Conservation (phyloP, 805 yeast genomes). For the Saturnispora silvae region DNA sequence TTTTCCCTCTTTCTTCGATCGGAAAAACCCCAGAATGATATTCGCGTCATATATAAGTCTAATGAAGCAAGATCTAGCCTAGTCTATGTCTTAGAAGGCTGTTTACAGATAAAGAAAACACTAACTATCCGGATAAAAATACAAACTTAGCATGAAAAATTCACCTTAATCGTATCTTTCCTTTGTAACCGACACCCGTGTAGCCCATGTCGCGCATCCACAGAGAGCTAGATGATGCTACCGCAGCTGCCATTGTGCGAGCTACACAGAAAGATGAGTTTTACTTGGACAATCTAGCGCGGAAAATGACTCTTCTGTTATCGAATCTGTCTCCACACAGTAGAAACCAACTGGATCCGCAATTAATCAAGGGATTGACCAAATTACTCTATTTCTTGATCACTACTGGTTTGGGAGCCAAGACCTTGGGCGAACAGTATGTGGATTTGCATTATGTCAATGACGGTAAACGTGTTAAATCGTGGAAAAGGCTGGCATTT, state of each 20-base stretch:
- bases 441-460: constrained; percentile 55
- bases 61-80: too few species aligned
- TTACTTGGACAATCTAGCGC: constrained; percentile 44
- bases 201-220: constrained; percentile 4
- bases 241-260: constrained; percentile 83
- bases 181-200: too few species aligned
- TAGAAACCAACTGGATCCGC: constrained; percentile 51
- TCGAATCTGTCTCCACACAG: constrained; percentile 48
- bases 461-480: constrained; percentile 30
- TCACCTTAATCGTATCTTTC: too few species aligned
- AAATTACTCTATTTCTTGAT: constrained; percentile 55
- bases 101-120: not conserved
- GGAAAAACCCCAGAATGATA: too few species aligned
- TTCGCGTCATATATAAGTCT: too few species aligned
- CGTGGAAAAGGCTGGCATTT: constrained; percentile 42
- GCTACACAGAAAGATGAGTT: constrained; percentile 86
- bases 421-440: constrained; percentile 92
- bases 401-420: constrained; percentile 65
- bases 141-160: too few species aligned
- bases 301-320: constrained; percentile 42
- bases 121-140: too few species aligned
- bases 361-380: constrained; percentile 48
- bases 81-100: not conserved
- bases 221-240: constrained; percentile 33
- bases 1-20: too few species aligned